Base-by-base conservation (phyloP, 192 early-diverging fungal species). In the Thamnidium elegans region DNA sequence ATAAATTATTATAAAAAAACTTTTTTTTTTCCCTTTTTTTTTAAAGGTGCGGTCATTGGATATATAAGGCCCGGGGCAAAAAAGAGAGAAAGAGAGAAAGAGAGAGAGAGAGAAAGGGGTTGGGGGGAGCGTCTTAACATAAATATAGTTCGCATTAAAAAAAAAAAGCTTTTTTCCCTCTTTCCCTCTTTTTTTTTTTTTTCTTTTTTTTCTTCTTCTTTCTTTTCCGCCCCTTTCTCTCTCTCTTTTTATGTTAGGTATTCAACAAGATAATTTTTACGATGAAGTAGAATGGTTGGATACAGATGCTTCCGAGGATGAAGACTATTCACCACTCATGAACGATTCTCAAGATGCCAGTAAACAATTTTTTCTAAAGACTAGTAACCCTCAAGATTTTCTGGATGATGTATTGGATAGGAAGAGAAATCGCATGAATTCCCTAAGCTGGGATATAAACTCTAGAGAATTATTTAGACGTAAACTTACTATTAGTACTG, bases 271-370 rank as follows among this genome's bases (percentile, higher is more conserved):
- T n/a, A 23, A 42, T 19, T 46, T 65, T 23, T 50, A 31, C 50
- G 39, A 58, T 15, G 36, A 61, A 47, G 45, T 63, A 15, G 44
- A 43, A 17, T 67, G 70, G 64, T 36, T 45, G 46, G 69, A 70
- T 31, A 70, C 62, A n/a, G 69, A 65, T 45, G 53, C 23, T 13
- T 63, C 62, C 26, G 69, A 65, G 10, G 69, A 70, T 34, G 69
- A 65, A 32, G 69, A 70, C 30, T 70, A 52, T 11, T 17, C 60
- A 23, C 69, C 69, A 14, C 69, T 10, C 9, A 58, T 20, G 48
- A 58, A 15, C 43, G 46, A 45, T 55, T 58, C 39, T 10, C 34
- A 14, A 44, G 36, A 26, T 14, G 63, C 15, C 55, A 61, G 30
- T 63, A 62, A 26, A 62, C 61, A 31, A 32, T 46, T 55, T n/a